Evolutionary conservation across 2,329 filamentous ascomycete genomes (phyloP).

Genomic region (Colletotrichum tropicale): DNA sequence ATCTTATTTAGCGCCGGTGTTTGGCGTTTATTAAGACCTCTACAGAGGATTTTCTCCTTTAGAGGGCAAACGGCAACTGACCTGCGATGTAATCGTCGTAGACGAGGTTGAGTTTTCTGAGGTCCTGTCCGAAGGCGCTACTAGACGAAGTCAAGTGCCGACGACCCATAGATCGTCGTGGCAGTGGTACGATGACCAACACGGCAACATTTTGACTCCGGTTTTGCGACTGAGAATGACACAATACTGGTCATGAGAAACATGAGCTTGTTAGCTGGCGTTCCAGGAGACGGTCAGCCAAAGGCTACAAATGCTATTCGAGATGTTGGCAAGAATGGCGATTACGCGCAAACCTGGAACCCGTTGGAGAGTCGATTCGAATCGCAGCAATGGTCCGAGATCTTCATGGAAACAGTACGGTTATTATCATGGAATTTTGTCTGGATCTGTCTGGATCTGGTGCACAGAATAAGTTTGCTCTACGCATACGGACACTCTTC

Average conservation of each 20-base stretch:
- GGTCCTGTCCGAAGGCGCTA: neutral
- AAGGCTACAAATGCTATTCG: neutral
- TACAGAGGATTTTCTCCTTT: neutral
- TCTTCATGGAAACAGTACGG: neutral
- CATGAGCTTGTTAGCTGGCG: neutral
- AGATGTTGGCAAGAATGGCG: neutral
- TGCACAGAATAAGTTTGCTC: neutral
- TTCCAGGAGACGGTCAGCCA: rapidly evolving
- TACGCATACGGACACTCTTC: neutral
- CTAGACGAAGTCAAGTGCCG: neutral
- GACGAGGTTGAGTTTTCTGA: neutral
- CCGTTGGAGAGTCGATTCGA: neutral
- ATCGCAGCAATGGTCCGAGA: neutral
- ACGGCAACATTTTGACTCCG: neutral
- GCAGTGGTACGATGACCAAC: neutral
- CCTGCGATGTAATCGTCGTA: neutral
- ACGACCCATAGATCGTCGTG: neutral
- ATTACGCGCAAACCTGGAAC: rapidly evolving
- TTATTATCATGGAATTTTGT: neutral
- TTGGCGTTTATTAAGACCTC: neutral
- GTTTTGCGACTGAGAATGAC: neutral
- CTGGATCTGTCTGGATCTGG: neutral
- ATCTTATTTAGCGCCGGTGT: neutral
- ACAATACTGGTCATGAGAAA: neutral
- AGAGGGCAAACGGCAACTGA: neutral